Percentiles rank a stretch among this genome's conserved stretches.
These are phyloP conservation scores for Lactarius trivialis DNA, from an alignment of 768 basidiomycete genomes.

Conservation along the genomic window DNA sequence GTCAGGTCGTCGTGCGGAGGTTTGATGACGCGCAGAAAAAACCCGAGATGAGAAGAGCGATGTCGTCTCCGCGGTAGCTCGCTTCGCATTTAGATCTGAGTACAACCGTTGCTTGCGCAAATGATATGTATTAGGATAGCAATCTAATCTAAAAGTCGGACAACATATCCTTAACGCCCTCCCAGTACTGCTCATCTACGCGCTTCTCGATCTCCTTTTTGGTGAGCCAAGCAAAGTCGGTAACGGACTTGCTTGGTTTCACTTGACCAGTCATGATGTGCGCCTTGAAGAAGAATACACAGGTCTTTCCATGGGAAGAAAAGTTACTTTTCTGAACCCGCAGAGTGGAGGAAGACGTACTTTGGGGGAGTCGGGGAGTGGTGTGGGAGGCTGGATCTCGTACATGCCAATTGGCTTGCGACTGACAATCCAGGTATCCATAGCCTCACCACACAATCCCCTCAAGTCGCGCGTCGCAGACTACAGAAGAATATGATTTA, in stretches of 20 bases:
- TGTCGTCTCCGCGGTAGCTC: slow-evolving; percentile 38
- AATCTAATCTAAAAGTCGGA: slow-evolving; percentile 45
- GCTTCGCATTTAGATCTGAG: not conserved
- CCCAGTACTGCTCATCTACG: slow-evolving; percentile 70
- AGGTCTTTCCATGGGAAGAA: slow-evolving; percentile 39
- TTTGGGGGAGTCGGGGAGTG: slow-evolving; percentile 23
- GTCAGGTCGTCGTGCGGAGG: slow-evolving; percentile 77
- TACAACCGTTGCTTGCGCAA: not conserved
- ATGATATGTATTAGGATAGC: not conserved
- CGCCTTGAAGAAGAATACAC: slow-evolving; percentile 88
- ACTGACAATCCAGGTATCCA: slow-evolving; percentile 95
- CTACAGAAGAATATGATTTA: slow-evolving; percentile 32
- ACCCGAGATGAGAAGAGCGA: slow-evolving; percentile 43
- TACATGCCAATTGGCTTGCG: slow-evolving; percentile 80
- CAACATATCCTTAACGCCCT: slow-evolving; percentile 69
- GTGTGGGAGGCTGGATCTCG: slow-evolving; percentile 37
- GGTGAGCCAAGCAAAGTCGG: slow-evolving; percentile 90
- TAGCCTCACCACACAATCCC: slow-evolving; percentile 66
- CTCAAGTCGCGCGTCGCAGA: slow-evolving; percentile 68
- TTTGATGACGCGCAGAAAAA: slow-evolving; percentile 89
- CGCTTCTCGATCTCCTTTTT: slow-evolving; percentile 78
- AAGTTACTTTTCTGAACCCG: not conserved
- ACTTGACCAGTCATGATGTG: slow-evolving; percentile 90
- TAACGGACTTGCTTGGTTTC: slow-evolving; percentile 45
- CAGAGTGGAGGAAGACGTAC: slow-evolving; percentile 11